Conservation (phyloP, 352 stramenopile genomes). For the Pythium scleroteichum region DNA sequence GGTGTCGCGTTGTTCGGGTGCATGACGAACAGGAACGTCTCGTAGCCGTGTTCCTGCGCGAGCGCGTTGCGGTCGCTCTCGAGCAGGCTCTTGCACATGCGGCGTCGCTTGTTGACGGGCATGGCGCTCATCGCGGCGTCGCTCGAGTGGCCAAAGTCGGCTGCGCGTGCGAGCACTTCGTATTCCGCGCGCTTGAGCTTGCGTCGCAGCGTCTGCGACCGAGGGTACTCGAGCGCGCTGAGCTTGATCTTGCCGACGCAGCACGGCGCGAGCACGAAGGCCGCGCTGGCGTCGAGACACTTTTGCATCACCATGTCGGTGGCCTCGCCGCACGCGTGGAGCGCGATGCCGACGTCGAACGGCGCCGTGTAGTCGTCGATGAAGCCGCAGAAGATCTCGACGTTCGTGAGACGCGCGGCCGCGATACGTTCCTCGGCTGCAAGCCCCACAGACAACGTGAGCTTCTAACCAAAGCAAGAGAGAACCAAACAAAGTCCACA, state of each 20-base stretch:
- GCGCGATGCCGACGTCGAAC: constrained; percentile 79
- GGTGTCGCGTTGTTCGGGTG: constrained; percentile 63
- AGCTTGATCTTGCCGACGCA: constrained; percentile 83
- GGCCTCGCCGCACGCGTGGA: constrained; percentile 80
- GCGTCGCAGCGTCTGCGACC: constrained; percentile 43
- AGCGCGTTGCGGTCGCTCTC: constrained; percentile 76
- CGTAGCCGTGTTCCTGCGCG: constrained; percentile 54
- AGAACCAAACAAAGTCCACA: background rate
- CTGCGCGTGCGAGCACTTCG: constrained; percentile 74
- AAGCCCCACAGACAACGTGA: background rate
- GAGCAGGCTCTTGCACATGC: constrained; percentile 78
- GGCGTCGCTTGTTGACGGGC: constrained; percentile 51
- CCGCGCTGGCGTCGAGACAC: constrained; percentile 52
- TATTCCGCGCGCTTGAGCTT: constrained; percentile 65
- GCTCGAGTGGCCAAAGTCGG: constrained; percentile 68
- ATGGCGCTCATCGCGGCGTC: constrained; percentile 40
- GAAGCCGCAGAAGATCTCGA: constrained; percentile 73
- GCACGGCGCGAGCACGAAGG: constrained; percentile 79
- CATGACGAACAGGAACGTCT: constrained; percentile 82
- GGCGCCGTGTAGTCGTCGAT: constrained; percentile 66
- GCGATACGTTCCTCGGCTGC: constrained; percentile 66
- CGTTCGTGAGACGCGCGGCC: constrained; percentile 58
- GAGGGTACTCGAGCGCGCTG: constrained; percentile 60
- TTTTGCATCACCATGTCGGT: constrained; percentile 85
- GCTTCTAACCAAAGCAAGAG: background rate